These are phyloP conservation scores for Lodderomyces margitis DNA, from an alignment of 1,139 yeast species.

Conservation along the genomic window DNA sequence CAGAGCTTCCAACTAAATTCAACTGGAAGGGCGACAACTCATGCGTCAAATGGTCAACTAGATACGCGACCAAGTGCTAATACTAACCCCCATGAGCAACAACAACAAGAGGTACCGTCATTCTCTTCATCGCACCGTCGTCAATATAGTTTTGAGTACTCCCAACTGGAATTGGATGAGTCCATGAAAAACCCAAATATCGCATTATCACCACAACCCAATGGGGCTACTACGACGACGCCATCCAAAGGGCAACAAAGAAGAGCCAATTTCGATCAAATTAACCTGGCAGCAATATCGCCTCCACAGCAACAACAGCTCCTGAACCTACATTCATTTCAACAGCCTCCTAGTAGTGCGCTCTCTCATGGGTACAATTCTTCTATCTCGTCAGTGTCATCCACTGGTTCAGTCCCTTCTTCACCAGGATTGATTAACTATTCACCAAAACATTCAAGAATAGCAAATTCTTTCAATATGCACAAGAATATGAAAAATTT, in stretches of 20 bases:
- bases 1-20: background rate
- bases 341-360: slow-evolving; percentile 7
- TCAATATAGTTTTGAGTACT: slow-evolving; percentile 1
- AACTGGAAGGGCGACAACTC: background rate
- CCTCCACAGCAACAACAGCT: slow-evolving; percentile 1
- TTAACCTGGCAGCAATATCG: background rate
- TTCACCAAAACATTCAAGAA: slow-evolving; percentile 39
- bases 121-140: background rate
- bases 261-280: background rate
- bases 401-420: slow-evolving; percentile 10
- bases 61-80: background rate
- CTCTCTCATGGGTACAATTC: slow-evolving; percentile 10
- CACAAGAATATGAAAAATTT: slow-evolving; percentile 36
- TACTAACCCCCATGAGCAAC: no score
- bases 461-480: slow-evolving; percentile 25
- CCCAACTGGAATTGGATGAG: background rate
- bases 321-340: slow-evolving; percentile 4
- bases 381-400: slow-evolving; percentile 12
- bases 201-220: background rate
- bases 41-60: background rate
- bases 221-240: background rate
- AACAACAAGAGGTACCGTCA: background rate
- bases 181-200: background rate
- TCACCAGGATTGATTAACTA: slow-evolving; percentile 24
- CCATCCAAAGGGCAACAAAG: background rate